Evolutionary conservation across 768 basidiomycete genomes (phyloP).

Genomic region (Tylopilus sp.): DNA sequence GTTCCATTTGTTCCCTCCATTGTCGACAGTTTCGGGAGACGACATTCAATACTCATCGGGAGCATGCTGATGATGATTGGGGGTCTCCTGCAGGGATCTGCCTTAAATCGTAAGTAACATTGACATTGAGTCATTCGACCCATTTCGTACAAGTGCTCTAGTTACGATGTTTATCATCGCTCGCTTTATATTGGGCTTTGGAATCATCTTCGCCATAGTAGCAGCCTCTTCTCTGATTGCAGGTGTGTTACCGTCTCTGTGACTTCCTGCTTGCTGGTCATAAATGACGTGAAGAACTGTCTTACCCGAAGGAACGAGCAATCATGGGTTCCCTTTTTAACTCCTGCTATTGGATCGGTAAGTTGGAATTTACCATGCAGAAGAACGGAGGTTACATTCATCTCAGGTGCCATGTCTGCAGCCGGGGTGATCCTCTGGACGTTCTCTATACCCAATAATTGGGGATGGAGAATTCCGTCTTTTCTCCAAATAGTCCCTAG

Average conservation of each 20-base stretch:
- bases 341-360: conserved; percentile 3
- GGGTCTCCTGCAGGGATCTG: conserved; percentile 7
- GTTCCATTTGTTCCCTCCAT: conserved; percentile 36
- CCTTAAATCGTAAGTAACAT: conserved; percentile 4
- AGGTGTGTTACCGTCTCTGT: conserved; percentile 4
- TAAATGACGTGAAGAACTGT: conserved; percentile 8
- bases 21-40: conserved; percentile 7
- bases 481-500: conserved; percentile 56
- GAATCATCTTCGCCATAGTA: conserved; percentile 4
- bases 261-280: background rate
- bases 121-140: no score
- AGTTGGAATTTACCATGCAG: no score
- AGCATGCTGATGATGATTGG: conserved; percentile 2
- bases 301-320: conserved; percentile 11
- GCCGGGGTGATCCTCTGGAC: conserved; percentile 60
- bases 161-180: conserved; percentile 8
- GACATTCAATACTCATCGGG: conserved; percentile 8
- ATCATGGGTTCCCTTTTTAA: background rate
- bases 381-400: no score
- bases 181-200: conserved; percentile 5
- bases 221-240: conserved; percentile 18
- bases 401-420: conserved; percentile 26
- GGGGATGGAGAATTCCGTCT: conserved; percentile 62
- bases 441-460: conserved; percentile 52
- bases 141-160: background rate